Base-by-base conservation (phyloP, 1,284 basidiomycete genomes). In the Ustilago curta region DNA sequence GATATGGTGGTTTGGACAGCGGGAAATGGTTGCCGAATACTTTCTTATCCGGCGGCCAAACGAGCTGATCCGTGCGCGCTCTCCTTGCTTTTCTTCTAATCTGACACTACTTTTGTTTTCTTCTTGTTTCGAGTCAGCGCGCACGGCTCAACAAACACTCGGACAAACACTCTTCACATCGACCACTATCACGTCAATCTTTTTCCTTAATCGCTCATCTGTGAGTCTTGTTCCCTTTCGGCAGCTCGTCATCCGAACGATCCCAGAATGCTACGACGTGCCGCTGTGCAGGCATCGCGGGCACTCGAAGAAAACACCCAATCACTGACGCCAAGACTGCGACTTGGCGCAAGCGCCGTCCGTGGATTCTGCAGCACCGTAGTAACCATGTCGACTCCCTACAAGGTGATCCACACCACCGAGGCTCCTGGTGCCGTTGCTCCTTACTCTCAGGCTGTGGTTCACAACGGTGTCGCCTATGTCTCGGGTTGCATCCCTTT, bases 401-500 rank as follows among this genome's bases (percentile, higher is more conserved):
- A 84, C 82, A 72, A 82, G 72, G 75, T 77, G 47, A 71, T 82
- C 43, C 59, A 69, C 42, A 84, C 82, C 47, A 66, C 76, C 57
- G 70, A 81, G 45, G 84, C 84, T 12, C 84, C 83, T 39, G 70
- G 62, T 23, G 84, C 84, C 35, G 83, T 85, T 44, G 84, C 81
- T 14, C 83, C 84, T 37, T 85, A 85, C 76, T 82, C 72, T 50
- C 93, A 97, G 87, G 94, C 92, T 9, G 92, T 92, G 82, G 77
- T 82, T 35, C 89, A 90, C 75, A 93, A 93, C 65, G 90, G 93
- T 77, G 88, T 95, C 60, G 90, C 97, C 77, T 97, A 95, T 87
- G 88, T 91, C 51, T 96, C 93, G 7, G 96, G 96, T 57, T 93
- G 91, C 83, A 93, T 98, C 81, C 92, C 94, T 1, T 88, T 97